Evolutionary conservation across 2,329 filamentous ascomycete genomes (phyloP).

Genomic region (Thielaviopsis euricoi): DNA sequence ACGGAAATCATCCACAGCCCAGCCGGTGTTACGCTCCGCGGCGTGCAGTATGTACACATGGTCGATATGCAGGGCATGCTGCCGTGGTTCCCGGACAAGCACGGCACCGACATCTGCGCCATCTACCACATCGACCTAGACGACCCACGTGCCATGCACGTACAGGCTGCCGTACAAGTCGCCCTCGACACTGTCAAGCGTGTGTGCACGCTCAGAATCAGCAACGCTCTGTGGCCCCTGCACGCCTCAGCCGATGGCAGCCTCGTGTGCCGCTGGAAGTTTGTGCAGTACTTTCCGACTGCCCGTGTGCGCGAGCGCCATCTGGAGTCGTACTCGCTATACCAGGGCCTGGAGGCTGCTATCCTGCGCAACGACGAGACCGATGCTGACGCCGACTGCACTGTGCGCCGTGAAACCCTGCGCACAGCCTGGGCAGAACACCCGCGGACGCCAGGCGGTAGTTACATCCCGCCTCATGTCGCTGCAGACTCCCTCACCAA

Average conservation of each 20-base stretch:
- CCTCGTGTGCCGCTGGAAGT: slow-evolving; percentile 38
- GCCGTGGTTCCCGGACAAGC: slow-evolving; percentile 14
- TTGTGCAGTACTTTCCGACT: slow-evolving; percentile 18
- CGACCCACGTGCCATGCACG: slow-evolving; percentile 18
- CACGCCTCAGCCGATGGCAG: slow-evolving; percentile 20
- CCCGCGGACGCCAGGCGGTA: slow-evolving; percentile 8
- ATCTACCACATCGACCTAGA: slow-evolving; percentile 25
- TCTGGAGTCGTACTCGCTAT: slow-evolving; percentile 13
- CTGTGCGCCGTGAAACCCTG: slow-evolving; percentile 18
- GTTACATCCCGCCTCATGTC: slow-evolving; percentile 2
- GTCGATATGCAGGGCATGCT: slow-evolving; percentile 22
- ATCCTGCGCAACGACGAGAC: slow-evolving; percentile 19
- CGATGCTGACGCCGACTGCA: slow-evolving; percentile 17
- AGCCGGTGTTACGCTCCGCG: slow-evolving; percentile 18
- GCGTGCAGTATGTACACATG: slow-evolving; percentile 22
- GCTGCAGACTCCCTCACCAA: not conserved
- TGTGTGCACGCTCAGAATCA: slow-evolving; percentile 30
- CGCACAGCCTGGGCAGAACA: slow-evolving; percentile 18
- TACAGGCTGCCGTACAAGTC: slow-evolving; percentile 28
- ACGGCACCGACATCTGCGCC: slow-evolving; percentile 27
- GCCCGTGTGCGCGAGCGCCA: slow-evolving; percentile 11
- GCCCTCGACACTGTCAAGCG: slow-evolving; percentile 21
- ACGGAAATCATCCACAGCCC: slow-evolving; percentile 22
- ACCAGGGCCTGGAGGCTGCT: slow-evolving; percentile 22
- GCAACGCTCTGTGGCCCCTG: slow-evolving; percentile 34